Conservation (phyloP, 495 filamentous ascomycete species). For the Penicillium soppii region DNA sequence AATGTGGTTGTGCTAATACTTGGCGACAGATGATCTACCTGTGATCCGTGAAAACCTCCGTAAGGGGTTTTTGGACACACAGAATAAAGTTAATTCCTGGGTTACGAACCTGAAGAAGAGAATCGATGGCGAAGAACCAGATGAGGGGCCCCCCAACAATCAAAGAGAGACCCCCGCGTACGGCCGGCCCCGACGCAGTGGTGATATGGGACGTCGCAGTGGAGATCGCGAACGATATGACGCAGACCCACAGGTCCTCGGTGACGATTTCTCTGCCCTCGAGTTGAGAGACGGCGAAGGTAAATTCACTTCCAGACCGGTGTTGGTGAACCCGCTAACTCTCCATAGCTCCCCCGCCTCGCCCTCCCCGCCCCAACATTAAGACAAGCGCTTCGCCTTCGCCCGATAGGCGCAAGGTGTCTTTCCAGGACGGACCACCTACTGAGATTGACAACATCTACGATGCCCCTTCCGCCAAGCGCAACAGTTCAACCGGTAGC, state of each 20-base stretch:
- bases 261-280: slow-evolving; percentile 88
- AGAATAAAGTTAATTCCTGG: slow-evolving; percentile 90
- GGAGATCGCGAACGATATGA: slow-evolving; percentile 88
- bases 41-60: slow-evolving; percentile 90
- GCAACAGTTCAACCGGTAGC: slow-evolving; percentile 39
- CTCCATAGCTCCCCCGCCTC: slow-evolving; percentile 47
- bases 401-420: slow-evolving; percentile 68
- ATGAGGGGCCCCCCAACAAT: slow-evolving; percentile 48
- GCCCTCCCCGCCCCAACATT: slow-evolving; percentile 64
- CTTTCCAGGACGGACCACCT: slow-evolving; percentile 70
- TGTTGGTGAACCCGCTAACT: slow-evolving; percentile 13
- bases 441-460: slow-evolving; percentile 83
- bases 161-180: slow-evolving; percentile 43
- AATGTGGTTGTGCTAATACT: slow-evolving; percentile 9
- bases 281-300: slow-evolving; percentile 79
- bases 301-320: slow-evolving; percentile 25
- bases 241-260: slow-evolving; percentile 86
- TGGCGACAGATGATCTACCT: slow-evolving; percentile 74
- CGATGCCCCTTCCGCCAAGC: slow-evolving; percentile 53
- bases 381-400: slow-evolving; percentile 69
- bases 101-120: slow-evolving; percentile 85
- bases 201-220: slow-evolving; percentile 63
- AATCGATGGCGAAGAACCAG: slow-evolving; percentile 79
- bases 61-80: slow-evolving; percentile 94
- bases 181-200: slow-evolving; percentile 50